Percentiles rank a stretch among this genome's conserved stretches.
Evolutionary conservation across 495 filamentous ascomycete species (phyloP).

Genomic region (Parathielavia hyrcaniae): DNA sequence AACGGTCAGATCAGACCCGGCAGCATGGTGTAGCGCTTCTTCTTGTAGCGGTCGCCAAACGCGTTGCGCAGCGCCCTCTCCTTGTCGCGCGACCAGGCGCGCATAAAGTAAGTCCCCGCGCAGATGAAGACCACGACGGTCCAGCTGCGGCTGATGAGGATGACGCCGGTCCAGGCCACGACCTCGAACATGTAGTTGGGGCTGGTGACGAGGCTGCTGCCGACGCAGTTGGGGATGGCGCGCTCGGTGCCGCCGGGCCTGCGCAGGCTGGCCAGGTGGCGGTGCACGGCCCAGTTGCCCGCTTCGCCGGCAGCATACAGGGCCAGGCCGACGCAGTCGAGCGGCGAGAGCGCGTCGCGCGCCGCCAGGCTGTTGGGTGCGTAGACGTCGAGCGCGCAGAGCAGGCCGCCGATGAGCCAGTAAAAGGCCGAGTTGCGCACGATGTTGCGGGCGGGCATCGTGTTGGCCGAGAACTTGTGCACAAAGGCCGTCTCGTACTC

Average conservation of each 20-base stretch:
- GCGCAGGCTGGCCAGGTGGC: conserved; percentile 67
- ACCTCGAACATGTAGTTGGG: conserved; percentile 97
- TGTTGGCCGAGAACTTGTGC: conserved; percentile 89
- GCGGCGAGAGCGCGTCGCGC: conserved; percentile 35
- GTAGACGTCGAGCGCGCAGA: conserved; percentile 83
- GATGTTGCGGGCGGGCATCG: conserved; percentile 82
- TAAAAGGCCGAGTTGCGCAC: conserved; percentile 90
- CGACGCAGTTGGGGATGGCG: conserved; percentile 78
- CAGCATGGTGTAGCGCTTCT: conserved; percentile 74
- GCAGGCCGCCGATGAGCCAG: conserved; percentile 76
- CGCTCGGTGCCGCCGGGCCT: conserved; percentile 74
- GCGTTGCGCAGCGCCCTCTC: conserved; percentile 82
- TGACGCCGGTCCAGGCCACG: conserved; percentile 73
- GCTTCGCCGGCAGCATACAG: conserved; percentile 72
- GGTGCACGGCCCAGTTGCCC: conserved; percentile 71
- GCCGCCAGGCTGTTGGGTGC: conserved; percentile 58
- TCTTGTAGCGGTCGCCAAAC: conserved; percentile 84
- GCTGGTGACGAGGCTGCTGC: conserved; percentile 84
- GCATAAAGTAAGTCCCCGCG: conserved; percentile 69
- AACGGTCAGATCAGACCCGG: conserved; percentile 51
- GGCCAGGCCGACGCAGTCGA: conserved; percentile 56
- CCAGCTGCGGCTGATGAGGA: conserved; percentile 69
- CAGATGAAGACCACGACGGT: conserved; percentile 64
- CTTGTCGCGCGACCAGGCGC: conserved; percentile 82
- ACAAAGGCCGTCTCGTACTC: conserved; percentile 91